Base-by-base conservation (phyloP, 306 rosid genomes). In the Prunus armeniaca region DNA sequence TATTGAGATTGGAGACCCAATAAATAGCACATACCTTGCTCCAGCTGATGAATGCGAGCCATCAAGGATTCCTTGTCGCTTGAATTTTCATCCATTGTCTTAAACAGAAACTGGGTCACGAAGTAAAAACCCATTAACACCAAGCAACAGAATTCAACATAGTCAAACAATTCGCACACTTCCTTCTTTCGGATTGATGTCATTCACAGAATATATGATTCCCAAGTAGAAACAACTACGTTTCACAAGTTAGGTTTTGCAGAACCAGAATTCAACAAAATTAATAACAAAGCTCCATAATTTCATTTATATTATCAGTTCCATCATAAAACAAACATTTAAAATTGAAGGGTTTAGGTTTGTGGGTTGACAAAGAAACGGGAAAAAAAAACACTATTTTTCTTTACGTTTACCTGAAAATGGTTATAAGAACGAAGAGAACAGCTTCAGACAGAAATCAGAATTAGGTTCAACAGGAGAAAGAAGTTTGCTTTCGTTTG, bases 21-120 rank as follows among this genome's bases (percentile, higher is more conserved):
- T 55, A 22, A 56, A 45, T 11, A 68, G 12, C 51, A 45, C 60
- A 73, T 84, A 95, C 98, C 98, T 15, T 79, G 88, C 84, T 95
- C 96, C 85, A 95, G 74, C 80, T 84, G 92, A 75, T 76, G 89
- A 78, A 90, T 92, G 60, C 90, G 95, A 73, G 90, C 76, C 77
- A 82, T 38, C 85, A 79, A 71, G 1, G 93, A 73, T 10, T 86
- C 93, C 66, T 30, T 80, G 11, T 74, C 82, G 71, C 60, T 61
- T 43, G 65, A 71, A 62, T 63, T 57, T 50, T 25, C 82, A 79
- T 79, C 80, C 89, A 85, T 73, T 68, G 28, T 28, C 78, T 74
- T 65, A 61, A 72, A 46, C 19, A 69, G 76, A 78, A 55, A 47
- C 27, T 71, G 45, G 41, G 55, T 27, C 73, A 80, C 47, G 62